A percentile compares a stretch with the other conserved stretches of the same genome.
phyloP scores from a whole-genome alignment of 139 green algal genomes.

The Zygnema cylindricum region DNA sequence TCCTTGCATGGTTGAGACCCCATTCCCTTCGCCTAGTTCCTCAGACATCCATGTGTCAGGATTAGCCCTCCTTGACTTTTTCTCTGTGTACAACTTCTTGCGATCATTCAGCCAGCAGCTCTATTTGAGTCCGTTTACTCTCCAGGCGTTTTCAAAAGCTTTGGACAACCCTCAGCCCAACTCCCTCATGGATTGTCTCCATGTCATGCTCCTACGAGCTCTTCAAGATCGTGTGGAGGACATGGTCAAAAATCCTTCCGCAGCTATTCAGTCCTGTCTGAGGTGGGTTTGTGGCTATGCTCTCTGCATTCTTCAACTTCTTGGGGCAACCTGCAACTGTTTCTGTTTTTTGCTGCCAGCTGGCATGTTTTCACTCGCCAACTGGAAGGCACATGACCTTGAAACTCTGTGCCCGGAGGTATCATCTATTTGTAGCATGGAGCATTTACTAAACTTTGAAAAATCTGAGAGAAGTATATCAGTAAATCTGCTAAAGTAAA shows the following conservation, averaged over 20 bases:
- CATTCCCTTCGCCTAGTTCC: constrained; percentile 20
- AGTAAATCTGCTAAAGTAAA: background rate
- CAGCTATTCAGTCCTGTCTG: background rate
- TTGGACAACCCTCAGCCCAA: background rate
- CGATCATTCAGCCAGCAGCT: constrained; percentile 47
- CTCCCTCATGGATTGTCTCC: constrained; percentile 43
- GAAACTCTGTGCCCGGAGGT: no score
- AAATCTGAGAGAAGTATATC: background rate
- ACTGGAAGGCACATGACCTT: no score
- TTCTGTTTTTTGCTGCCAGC: background rate
- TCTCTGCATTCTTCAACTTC: background rate
- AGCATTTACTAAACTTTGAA: background rate
- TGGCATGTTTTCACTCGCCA: background rate
- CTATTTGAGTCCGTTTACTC: constrained; percentile 57
- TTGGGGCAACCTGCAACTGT: background rate
- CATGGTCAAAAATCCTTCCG: background rate
- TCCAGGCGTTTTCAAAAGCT: constrained; percentile 39
- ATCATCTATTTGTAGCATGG: no score
- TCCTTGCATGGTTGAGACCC: constrained; percentile 2
- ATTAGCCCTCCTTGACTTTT: constrained; percentile 10
- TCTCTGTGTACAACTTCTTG: constrained; percentile 49
- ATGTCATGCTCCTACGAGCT: constrained; percentile 29
- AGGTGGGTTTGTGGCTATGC: background rate
- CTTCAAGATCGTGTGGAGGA: constrained; percentile 2
- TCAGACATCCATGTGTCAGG: constrained; percentile 35